Percentiles rank a stretch among this genome's conserved stretches.
These are phyloP conservation scores for Pseudogymnoascus sp. DNA, from an alignment of 2,329 filamentous ascomycete species.

Conservation along the genomic window DNA sequence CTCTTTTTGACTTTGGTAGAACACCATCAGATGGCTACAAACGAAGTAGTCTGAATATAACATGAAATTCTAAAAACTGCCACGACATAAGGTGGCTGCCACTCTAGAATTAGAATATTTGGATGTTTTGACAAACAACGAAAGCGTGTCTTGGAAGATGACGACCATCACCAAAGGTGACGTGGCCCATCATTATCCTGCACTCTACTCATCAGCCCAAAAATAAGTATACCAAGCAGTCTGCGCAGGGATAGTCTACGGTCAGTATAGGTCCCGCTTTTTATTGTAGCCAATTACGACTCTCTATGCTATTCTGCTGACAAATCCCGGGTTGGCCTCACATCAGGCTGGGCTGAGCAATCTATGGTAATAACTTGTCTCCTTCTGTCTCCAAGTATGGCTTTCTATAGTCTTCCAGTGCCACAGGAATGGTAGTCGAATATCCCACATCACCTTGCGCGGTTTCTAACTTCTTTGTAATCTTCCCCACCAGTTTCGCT, in stretches of 20 bases:
- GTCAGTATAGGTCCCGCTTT: too few species aligned
- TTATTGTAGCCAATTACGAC: too few species aligned
- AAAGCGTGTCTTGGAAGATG: not conserved
- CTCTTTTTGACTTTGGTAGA: not conserved
- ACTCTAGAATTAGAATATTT: not conserved
- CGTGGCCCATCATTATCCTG: not conserved
- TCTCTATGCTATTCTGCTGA: too few species aligned
- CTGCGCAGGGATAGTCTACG: too few species aligned
- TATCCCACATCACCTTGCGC: conserved; percentile 45
- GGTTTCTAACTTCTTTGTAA: conserved; percentile 40
- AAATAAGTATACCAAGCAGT: too few species aligned
- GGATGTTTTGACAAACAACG: not conserved
- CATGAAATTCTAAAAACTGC: not conserved
- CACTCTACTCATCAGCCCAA: too few species aligned
- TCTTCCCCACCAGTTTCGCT: conserved; percentile 44
- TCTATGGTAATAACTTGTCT: conserved; percentile 22
- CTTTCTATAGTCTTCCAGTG: conserved; percentile 18
- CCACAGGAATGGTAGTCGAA: conserved; percentile 39
- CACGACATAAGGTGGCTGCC: not conserved
- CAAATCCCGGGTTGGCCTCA: too few species aligned
- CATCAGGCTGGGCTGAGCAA: not conserved
- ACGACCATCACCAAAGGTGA: not conserved
- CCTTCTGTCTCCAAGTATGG: conserved; percentile 12
- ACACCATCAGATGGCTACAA: not conserved
- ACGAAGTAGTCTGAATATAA: not conserved